A percentile compares a stretch with the other conserved stretches of the same genome.
Evolutionary conservation across 495 filamentous ascomycete species (phyloP).

Genomic region (Gamarada debralockiae): DNA sequence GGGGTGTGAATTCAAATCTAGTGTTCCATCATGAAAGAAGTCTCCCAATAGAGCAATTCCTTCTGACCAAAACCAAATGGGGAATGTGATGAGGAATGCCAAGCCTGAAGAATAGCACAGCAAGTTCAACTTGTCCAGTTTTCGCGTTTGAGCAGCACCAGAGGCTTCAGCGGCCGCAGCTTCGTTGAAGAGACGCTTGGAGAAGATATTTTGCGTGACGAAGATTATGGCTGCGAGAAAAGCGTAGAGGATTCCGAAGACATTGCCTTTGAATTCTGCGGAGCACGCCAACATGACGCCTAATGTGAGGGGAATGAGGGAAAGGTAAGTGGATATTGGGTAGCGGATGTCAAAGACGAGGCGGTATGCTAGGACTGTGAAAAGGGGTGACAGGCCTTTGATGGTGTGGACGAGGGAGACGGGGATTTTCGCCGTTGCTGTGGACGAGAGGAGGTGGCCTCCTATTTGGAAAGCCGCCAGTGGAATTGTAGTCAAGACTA

Average conservation of each 20-base stretch:
- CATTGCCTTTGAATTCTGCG: constrained; percentile 79
- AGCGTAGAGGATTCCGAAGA: constrained; percentile 83
- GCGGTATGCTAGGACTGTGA: constrained; percentile 92
- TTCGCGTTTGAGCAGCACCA: constrained; percentile 53
- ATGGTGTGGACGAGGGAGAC: constrained; percentile 98
- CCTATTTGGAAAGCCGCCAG: constrained; percentile 90
- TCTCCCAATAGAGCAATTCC: constrained; percentile 71
- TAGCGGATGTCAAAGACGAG: constrained; percentile 85
- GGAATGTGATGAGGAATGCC: constrained; percentile 85
- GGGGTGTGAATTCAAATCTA: constrained; percentile 54
- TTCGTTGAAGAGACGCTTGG: constrained; percentile 98
- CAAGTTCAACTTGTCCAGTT: constrained; percentile 95
- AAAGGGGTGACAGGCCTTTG: constrained; percentile 96
- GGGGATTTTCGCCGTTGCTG: constrained; percentile 88
- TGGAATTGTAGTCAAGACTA: constrained; percentile 83
- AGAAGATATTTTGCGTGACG: constrained; percentile 98
- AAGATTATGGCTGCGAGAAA: constrained; percentile 88
- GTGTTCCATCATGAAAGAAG: constrained; percentile 61
- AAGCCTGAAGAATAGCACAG: constrained; percentile 93
- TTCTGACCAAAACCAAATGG: constrained; percentile 91
- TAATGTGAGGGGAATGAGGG: constrained; percentile 83
- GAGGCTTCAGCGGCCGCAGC: constrained; percentile 77
- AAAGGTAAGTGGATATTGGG: constrained; percentile 83
- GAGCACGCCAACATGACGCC: constrained; percentile 96
- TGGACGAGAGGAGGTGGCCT: constrained; percentile 89